A percentile compares a stretch with the other conserved stretches of the same genome.
Evolutionary conservation across 202 grass and related monocot genomes (phyloP).

Genomic region (Musa balbisiana): DNA sequence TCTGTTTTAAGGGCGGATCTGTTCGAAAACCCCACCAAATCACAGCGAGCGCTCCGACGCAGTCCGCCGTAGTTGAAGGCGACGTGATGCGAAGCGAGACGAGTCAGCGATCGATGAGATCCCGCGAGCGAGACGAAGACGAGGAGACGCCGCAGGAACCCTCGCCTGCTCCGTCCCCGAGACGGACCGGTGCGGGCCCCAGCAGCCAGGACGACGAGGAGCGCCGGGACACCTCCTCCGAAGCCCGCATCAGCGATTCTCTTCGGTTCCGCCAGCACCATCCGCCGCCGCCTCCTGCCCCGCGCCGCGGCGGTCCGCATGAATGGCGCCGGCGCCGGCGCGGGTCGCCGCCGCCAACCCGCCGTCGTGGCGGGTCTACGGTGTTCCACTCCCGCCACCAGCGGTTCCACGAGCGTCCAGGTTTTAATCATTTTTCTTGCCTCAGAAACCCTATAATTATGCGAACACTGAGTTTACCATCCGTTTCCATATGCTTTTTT

Average conservation of each 20-base stretch:
- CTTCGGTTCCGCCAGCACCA: constrained; percentile 2
- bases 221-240: constrained; percentile 1
- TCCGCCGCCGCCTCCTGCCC: not conserved
- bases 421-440: constrained; percentile 20
- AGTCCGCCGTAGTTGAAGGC: not conserved
- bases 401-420: constrained; percentile 42
- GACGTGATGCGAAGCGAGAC: not conserved
- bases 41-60: not conserved
- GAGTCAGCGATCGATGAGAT: constrained; percentile 15
- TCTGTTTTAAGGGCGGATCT: no score
- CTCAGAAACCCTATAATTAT: constrained; percentile 14
- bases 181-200: constrained; percentile 6
- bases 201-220: constrained; percentile 8
- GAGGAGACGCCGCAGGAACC: constrained; percentile 10
- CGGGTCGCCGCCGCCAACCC: constrained; percentile 21
- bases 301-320: not conserved
- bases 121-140: constrained; percentile 21
- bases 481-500: no score
- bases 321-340: constrained; percentile 9
- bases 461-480: not conserved
- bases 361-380: constrained; percentile 33
- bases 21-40: no score
- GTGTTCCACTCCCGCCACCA: constrained; percentile 33
- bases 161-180: not conserved
- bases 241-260: constrained; percentile 3